Conservation (phyloP, 257 asterid species). For the Leptodermis oblonga region DNA sequence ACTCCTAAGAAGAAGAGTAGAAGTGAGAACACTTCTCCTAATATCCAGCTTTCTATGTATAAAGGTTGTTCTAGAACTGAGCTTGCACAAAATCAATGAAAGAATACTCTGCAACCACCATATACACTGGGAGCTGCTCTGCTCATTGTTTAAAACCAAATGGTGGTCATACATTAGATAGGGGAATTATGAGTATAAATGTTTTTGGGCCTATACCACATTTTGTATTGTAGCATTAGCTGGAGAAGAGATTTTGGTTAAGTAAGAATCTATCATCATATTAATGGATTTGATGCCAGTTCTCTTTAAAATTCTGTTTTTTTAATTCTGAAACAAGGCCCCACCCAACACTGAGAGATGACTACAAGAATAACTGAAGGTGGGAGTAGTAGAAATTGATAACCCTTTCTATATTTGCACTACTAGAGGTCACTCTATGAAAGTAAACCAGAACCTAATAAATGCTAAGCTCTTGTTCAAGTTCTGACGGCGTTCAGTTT, state of each 20-base stretch:
- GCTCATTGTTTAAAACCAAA: neutral
- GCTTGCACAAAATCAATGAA: neutral
- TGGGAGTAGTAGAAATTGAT: neutral
- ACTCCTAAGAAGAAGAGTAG: constrained; percentile 18
- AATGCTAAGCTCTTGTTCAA: neutral
- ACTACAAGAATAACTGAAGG: neutral
- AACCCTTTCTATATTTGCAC: neutral
- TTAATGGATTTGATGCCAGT: neutral
- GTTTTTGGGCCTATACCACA: neutral
- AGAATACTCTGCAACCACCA: neutral
- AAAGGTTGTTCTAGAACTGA: neutral
- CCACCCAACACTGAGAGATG: too few species aligned
- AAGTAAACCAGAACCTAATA: neutral
- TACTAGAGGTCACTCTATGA: neutral
- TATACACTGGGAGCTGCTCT: neutral
- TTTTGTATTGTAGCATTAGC: neutral
- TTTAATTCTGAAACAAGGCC: too few species aligned
- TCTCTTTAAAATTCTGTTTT: neutral
- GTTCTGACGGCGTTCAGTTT: neutral
- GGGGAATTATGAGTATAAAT: neutral
- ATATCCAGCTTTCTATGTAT: constrained; percentile 36
- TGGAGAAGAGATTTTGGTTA: neutral
- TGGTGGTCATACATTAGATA: neutral
- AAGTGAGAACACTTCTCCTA: constrained; percentile 60
- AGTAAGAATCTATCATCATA: neutral